Evolutionary conservation across 2,329 filamentous ascomycete genomes (phyloP).

Genomic region (Epichloe gansuensis): DNA sequence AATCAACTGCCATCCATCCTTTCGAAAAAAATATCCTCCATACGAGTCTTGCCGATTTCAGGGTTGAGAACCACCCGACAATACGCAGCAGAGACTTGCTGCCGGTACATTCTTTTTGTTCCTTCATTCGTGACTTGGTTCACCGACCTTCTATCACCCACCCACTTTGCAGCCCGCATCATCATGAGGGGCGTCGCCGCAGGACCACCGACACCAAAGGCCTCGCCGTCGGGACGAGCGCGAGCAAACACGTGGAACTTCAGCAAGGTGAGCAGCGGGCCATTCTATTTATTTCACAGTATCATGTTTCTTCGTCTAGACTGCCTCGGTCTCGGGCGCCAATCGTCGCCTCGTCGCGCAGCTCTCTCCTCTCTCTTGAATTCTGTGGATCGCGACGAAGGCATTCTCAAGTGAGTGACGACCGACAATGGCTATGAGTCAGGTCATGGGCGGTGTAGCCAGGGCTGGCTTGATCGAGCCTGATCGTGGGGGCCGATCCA

Average conservation of each 20-base stretch:
- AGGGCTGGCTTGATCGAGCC: not conserved
- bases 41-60: too few species aligned
- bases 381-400: not conserved
- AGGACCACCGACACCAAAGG: slow-evolving; percentile 18
- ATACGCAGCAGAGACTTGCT: too few species aligned
- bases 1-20: too few species aligned
- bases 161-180: not conserved
- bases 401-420: slow-evolving; percentile 1
- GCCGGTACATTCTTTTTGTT: too few species aligned
- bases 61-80: too few species aligned
- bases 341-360: not conserved
- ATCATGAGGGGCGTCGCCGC: slow-evolving; percentile 20
- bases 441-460: not conserved
- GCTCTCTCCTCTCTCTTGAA: not conserved
- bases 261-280: slow-evolving; percentile 21
- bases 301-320: not conserved
- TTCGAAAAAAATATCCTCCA: too few species aligned
- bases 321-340: not conserved
- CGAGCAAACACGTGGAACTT: slow-evolving; percentile 29
- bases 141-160: not conserved
- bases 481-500: not conserved
- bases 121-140: not conserved
- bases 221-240: slow-evolving; percentile 15
- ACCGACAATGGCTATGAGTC: not conserved
- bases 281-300: not conserved